Percentiles rank a stretch among this genome's conserved stretches.
phyloP scores from a whole-genome alignment of 306 rosid species.

The Senna siamea region DNA sequence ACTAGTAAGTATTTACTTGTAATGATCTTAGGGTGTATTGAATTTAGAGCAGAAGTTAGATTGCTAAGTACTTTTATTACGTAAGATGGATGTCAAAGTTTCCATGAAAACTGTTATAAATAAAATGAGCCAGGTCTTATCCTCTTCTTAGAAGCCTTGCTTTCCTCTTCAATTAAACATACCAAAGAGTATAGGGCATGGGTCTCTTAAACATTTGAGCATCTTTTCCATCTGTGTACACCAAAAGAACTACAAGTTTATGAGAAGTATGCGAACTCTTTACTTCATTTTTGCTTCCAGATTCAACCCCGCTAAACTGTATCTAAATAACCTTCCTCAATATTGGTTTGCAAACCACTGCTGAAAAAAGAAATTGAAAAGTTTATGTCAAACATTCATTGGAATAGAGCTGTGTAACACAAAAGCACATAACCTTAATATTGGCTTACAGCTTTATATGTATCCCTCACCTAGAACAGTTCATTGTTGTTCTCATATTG shows the following conservation, averaged over 20 bases:
- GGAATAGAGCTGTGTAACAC: not conserved
- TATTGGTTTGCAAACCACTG: not conserved
- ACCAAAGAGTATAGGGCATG: too few species aligned
- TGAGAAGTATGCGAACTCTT: not conserved
- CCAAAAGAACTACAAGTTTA: not conserved
- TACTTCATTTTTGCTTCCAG: not conserved
- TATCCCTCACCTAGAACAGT: not conserved
- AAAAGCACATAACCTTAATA: not conserved
- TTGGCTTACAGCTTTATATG: not conserved
- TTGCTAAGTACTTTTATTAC: not conserved
- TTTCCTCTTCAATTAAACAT: too few species aligned
- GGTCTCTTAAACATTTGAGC: not conserved
- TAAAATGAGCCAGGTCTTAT: not conserved
- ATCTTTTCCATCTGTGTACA: not conserved
- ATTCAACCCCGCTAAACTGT: not conserved
- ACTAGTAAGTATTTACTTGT: not conserved
- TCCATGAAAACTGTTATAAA: not conserved
- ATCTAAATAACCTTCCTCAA: not conserved
- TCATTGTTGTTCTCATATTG: not conserved
- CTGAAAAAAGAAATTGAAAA: not conserved
- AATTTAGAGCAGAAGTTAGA: constrained; percentile 1
- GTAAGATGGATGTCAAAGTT: not conserved
- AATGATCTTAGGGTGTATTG: not conserved
- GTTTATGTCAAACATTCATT: constrained; percentile 4
- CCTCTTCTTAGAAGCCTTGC: too few species aligned